Conservation (phyloP, 2,329 filamentous ascomycete genomes). For the Endoconidiophora polonica region DNA sequence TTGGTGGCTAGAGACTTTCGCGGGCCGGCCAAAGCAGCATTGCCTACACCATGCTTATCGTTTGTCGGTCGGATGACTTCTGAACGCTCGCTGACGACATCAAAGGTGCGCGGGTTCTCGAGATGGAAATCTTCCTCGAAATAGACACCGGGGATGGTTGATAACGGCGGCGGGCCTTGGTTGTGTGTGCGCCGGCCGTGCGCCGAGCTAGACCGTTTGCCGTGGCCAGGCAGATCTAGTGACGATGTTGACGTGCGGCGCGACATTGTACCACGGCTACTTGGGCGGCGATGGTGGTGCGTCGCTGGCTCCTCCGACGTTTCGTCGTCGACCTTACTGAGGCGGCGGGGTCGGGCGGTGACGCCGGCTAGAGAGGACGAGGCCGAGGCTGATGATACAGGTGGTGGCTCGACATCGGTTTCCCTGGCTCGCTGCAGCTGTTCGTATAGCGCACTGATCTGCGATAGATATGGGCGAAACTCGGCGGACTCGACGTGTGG, state of each 20-base stretch:
- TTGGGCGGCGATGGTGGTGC: conserved; percentile 28
- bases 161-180: conserved; percentile 68
- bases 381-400: conserved; percentile 17
- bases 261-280: conserved; percentile 24
- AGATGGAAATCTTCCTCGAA: conserved; percentile 91
- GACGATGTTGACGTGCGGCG: conserved; percentile 30
- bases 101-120: conserved; percentile 90
- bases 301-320: conserved; percentile 22
- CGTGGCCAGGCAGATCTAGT: conserved; percentile 15
- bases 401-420: conserved; percentile 44
- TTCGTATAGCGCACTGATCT: conserved; percentile 78
- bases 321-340: conserved; percentile 4
- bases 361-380: neutral
- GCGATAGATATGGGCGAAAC: conserved; percentile 69
- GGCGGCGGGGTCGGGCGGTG: neutral
- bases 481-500: conserved; percentile 60
- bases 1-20: conserved; percentile 88
- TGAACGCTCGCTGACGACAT: conserved; percentile 87
- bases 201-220: conserved; percentile 6
- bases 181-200: conserved; percentile 33
- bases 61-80: conserved; percentile 68
- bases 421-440: conserved; percentile 73
- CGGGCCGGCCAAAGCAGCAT: conserved; percentile 29
- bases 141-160: conserved; percentile 83
- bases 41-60: conserved; percentile 39